Percentiles rank a stretch among this genome's conserved stretches.
Conservation (phyloP, 805 yeast species). For the Sugiyamaella lignohabitans region DNA sequence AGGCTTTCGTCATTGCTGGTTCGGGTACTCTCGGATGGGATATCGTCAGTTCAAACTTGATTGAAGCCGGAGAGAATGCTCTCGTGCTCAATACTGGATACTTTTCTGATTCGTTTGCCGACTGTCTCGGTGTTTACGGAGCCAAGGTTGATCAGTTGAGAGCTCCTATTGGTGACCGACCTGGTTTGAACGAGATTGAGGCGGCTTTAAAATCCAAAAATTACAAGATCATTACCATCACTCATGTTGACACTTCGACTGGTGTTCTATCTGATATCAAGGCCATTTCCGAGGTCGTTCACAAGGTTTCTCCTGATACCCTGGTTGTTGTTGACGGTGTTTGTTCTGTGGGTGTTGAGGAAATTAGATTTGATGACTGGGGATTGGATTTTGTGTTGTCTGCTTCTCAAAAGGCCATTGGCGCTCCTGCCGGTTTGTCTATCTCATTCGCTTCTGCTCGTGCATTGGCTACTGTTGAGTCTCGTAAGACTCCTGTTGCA, state of each 20-base stretch:
- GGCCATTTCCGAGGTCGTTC: slow-evolving; percentile 54
- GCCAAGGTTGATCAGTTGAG: slow-evolving; percentile 66
- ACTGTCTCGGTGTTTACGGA: slow-evolving; percentile 64
- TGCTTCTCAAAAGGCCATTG: slow-evolving; percentile 93
- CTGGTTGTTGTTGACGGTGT: slow-evolving; percentile 88
- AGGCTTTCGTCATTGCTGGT: slow-evolving; percentile 78
- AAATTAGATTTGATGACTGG: slow-evolving; percentile 81
- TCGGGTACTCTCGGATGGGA: slow-evolving; percentile 98
- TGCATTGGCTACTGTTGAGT: slow-evolving; percentile 60
- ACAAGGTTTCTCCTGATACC: slow-evolving; percentile 66
- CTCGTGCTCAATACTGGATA: slow-evolving; percentile 84
- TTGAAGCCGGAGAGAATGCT: slow-evolving; percentile 58
- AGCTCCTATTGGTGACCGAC: slow-evolving; percentile 69
- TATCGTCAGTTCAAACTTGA: slow-evolving; percentile 69
- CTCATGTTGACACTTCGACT: slow-evolving; percentile 95
- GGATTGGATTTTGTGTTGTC: slow-evolving; percentile 81
- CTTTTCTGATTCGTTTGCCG: slow-evolving; percentile 78
- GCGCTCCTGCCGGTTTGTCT: slow-evolving; percentile 89
- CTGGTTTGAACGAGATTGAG: slow-evolving; percentile 51
- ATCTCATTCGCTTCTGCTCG: slow-evolving; percentile 69
- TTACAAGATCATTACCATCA: slow-evolving; percentile 71
- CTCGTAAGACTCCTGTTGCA: slow-evolving; percentile 38
- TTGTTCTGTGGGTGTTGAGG: slow-evolving; percentile 88
- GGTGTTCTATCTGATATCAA: slow-evolving; percentile 79
- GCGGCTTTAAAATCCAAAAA: slow-evolving; percentile 43